phyloP scores from a whole-genome alignment of 192 early-diverging fungal species.

The Backusella parvicylindrica region DNA sequence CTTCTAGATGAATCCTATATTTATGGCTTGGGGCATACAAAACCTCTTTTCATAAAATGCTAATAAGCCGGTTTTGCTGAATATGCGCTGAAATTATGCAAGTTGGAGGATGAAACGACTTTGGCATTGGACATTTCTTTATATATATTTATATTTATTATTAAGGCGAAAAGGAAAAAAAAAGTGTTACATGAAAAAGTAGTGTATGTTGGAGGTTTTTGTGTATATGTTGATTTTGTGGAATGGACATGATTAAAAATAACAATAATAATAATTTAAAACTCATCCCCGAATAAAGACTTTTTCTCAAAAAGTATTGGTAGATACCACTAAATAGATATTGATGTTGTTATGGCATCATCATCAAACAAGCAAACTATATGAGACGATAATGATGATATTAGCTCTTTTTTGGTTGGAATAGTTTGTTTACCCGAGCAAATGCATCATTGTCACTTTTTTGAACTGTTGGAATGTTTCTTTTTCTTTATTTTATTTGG shows the following conservation, averaged over 20 bases:
- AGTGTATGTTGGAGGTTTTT: too few relatives aligned
- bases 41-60: slow-evolving; percentile 3
- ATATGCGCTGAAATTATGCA: slow-evolving; percentile 18
- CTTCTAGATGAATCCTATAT: slow-evolving; percentile 11
- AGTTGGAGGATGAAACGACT: slow-evolving; percentile 16
- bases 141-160: not conserved
- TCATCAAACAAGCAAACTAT: too few relatives aligned
- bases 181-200: not conserved
- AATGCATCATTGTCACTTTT: not conserved
- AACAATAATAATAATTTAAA: too few relatives aligned
- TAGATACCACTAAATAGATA: too few relatives aligned
- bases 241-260: too few relatives aligned
- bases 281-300: too few relatives aligned
- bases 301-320: too few relatives aligned
- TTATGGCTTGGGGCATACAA: not conserved
- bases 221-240: too few relatives aligned
- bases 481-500: not conserved
- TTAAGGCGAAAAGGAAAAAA: not conserved
- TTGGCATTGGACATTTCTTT: slow-evolving; percentile 12
- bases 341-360: too few relatives aligned
- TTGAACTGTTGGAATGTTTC: not conserved
- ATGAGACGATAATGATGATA: too few relatives aligned
- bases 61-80: slow-evolving; percentile 19
- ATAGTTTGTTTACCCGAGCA: too few relatives aligned
- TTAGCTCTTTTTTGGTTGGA: too few relatives aligned